Base-by-base conservation (phyloP, 2,329 filamentous ascomycete species). In the Amauroascus niger region DNA sequence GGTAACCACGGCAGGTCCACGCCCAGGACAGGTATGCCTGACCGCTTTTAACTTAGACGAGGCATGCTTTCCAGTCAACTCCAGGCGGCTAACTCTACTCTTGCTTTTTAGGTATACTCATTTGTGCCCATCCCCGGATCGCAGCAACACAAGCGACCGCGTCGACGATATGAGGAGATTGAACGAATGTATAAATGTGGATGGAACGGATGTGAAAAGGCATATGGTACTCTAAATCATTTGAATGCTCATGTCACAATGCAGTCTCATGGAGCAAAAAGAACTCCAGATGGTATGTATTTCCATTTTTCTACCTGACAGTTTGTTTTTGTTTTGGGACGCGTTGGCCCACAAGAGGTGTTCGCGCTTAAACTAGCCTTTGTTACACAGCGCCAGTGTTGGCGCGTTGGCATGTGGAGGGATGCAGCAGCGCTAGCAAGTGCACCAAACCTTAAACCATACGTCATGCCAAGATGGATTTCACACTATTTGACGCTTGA, bases 161-260 rank as follows among this genome's bases (percentile, higher is more conserved):
- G 93, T 59, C 79, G 93, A 64, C 82, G 93, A 52, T 98, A 96
- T 64, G 93, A 98, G 71, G 93, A 98, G 69, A 98, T 98, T 63
- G 93, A 98, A 75, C 84, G 93, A 67, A 97, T 98, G 93, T 97
- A 98, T 77, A 97, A 97, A 72, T 98, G 93, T 67, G 93, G 91
- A 24, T 97, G 89, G 88, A 91, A 96, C 60, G 90, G 90, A 7
- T 98, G 93, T 67, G 93, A 98, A 72, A 98, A 98, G 74, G 93
- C 93, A 2, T 98, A 98, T 63, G 93, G 93, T 56, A 98, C 93
- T 46, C 74, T 98, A 58, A 98, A 98, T 70, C 93, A 98, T 69
- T 71, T 98, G 62, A 98, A 98, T 67, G 93, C 93, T 37, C 93
- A 98, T 66, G 93, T 98, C 47, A 97, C 93, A 13, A 97, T 97